Evolutionary conservation across 2,329 filamentous ascomycete species (phyloP), one percentile per base, ranked within the genome.

Genomic region (Fusarium subtropicale): DNA sequence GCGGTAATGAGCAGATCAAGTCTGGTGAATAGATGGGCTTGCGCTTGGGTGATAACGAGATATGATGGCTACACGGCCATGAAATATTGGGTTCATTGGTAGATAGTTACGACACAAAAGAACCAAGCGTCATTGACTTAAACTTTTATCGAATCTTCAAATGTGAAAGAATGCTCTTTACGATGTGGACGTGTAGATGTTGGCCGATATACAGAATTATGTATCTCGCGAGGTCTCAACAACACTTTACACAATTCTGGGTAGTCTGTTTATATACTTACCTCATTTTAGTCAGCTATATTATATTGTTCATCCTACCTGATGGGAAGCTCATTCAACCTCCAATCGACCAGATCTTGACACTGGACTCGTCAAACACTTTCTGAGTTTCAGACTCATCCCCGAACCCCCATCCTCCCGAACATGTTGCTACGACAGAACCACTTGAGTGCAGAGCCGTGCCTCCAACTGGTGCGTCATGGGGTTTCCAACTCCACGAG

Each of bases 381-480:
- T 38, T 64, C n/a, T 66, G 60, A 10, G 47, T 28, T 24, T 56
- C 45, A 16, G 53, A 45, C 3, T 28, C 13, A 6, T 61, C 41
- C 11, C 56, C 55, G 34, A 72, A 72, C 3, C 77, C 78, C 86
- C 86, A 88, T 3, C 83, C 83, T 3, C 87, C 87, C 0, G 86
- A 85, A 71, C 86, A 88, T 1, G 86, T 88, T 22, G 84, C 87
- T 18, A 83, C 77, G 2, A 88, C 87, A 0, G 86, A 85, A 4
- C 87, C 87, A 65, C 85, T 85, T 6, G 78, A 76, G 69, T 89
- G 87, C 59, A 89, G 74, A 16, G 80, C 79, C 10, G 84, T 80
- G 42, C 83, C 84, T 11, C 85, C 85, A 1, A 88, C 79, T 1
- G 85, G 81, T 1, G 83, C 80, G 7, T 74, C 74, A 60, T 86